Conservation (phyloP, 1,284 basidiomycete genomes). For the Irpex lacteus region DNA sequence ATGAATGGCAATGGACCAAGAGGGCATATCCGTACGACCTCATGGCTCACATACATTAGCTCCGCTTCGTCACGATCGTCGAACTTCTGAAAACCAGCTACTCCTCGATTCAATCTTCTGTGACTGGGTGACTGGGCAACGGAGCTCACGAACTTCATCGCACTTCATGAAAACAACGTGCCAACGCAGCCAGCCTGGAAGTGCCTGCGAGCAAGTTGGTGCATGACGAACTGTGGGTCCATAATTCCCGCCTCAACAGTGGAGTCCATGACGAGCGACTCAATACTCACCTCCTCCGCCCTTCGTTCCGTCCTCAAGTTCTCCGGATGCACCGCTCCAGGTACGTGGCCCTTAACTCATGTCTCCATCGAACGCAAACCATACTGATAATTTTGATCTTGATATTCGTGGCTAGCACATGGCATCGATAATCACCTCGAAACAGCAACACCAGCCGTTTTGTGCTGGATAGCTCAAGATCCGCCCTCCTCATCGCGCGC, state of each 20-base stretch:
- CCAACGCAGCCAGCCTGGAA: neutral
- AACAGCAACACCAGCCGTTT: neutral
- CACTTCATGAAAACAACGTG: neutral
- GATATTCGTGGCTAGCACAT: neutral
- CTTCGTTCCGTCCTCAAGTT: neutral
- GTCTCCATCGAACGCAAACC: neutral
- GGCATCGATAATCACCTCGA: constrained; percentile 1
- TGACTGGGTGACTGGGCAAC: neutral
- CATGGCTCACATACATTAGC: neutral
- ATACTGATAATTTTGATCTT: neutral
- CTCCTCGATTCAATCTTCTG: neutral
- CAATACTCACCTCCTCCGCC: neutral
- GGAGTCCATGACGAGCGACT: neutral
- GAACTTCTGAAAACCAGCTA: neutral
- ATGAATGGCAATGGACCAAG: neutral
- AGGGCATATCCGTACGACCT: neutral
- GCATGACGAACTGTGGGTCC: too few species aligned
- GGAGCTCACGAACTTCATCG: neutral
- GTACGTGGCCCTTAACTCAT: too few species aligned
- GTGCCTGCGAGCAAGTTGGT: too few species aligned
- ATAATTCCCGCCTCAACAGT: neutral
- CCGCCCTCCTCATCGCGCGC: neutral
- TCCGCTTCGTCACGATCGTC: neutral
- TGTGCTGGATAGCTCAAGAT: neutral
- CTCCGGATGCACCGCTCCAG: neutral